Conservation (phyloP, 2,329 filamentous ascomycete species). For the Fonsecaea monophora region DNA sequence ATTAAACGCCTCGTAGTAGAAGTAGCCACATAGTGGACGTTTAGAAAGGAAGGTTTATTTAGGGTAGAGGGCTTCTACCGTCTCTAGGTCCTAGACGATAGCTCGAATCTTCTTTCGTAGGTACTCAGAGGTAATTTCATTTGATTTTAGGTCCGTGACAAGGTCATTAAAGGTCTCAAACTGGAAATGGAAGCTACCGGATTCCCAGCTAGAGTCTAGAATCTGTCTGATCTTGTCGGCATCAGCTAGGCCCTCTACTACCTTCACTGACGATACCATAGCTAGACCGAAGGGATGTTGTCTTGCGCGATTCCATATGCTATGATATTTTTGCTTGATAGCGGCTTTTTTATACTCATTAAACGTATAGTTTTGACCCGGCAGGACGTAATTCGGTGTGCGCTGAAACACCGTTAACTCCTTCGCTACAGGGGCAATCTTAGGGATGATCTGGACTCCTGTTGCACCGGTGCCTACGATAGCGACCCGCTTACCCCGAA, state of each 20-base stretch:
- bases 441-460: slow-evolving; percentile 51
- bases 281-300: slow-evolving; percentile 38
- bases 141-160: slow-evolving; percentile 54
- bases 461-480: slow-evolving; percentile 56
- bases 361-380: slow-evolving; percentile 58
- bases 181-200: slow-evolving; percentile 63
- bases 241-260: slow-evolving; percentile 9
- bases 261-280: slow-evolving; percentile 31
- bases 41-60: slow-evolving; percentile 63
- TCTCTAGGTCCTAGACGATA: slow-evolving; percentile 58
- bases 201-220: slow-evolving; percentile 47
- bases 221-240: slow-evolving; percentile 46
- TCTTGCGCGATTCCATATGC: neutral
- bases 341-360: slow-evolving; percentile 54
- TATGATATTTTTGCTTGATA: slow-evolving; percentile 12
- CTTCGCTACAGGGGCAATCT: slow-evolving; percentile 49
- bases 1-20: slow-evolving; percentile 60
- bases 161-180: slow-evolving; percentile 59
- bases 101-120: slow-evolving; percentile 60
- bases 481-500: slow-evolving; percentile 48
- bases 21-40: slow-evolving; percentile 55
- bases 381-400: slow-evolving; percentile 69
- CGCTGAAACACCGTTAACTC: slow-evolving; percentile 63
- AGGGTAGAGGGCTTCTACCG: slow-evolving; percentile 62
- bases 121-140: slow-evolving; percentile 61